Evolutionary conservation across 208 protist species (phyloP), one percentile per base, ranked within the genome.

Genomic region (Herpetomonas tarakana): DNA sequence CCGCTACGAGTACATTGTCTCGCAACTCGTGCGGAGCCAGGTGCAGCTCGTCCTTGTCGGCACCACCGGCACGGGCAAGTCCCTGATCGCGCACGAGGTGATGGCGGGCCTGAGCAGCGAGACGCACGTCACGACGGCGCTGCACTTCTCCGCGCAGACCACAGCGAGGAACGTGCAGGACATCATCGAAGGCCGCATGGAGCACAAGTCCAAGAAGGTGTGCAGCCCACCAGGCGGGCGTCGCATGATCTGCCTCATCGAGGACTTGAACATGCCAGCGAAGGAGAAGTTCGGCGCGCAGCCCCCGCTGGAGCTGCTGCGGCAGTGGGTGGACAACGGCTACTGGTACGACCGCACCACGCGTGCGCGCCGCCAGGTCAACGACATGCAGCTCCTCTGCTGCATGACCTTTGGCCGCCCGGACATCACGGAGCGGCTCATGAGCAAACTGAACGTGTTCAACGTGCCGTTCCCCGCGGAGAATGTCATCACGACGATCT

Each of bases 231-330:
- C 92, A 6, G 92, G 85, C 39, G 97, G 97, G 27, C 96, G 97
- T 50, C 78, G 88, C 44, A 90, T 99, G 81, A 79, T 99, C 51
- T 92, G 94, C 58, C 97, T 99, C 64, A 81, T 99, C 50, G 98
- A 99, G 82, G 98, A 99, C 62, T 79, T 99, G 16, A 99, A 99
- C 71, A 99, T 99, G 97, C 98, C 98, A 2, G 78, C 87, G 14
- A 97, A 97, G 77, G 97, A 99, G 70, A 85, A 90, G 52, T 99
- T 98, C 71, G 97, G 97, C n/a, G 94, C 95, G 25, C 97, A 99
- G 82, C 97, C 98, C 18, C 97, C 98, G 49, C 85, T 99, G 26
- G 98, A 99, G 82, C 75, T 99, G 44, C 73, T 99, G 55, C 78
- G 97, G 38, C 96, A 98, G 78, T 98, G 93, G 93, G 87, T 99